Conservation (phyloP, 2,329 filamentous ascomycete genomes). For the Colletotrichum coccodes region DNA sequence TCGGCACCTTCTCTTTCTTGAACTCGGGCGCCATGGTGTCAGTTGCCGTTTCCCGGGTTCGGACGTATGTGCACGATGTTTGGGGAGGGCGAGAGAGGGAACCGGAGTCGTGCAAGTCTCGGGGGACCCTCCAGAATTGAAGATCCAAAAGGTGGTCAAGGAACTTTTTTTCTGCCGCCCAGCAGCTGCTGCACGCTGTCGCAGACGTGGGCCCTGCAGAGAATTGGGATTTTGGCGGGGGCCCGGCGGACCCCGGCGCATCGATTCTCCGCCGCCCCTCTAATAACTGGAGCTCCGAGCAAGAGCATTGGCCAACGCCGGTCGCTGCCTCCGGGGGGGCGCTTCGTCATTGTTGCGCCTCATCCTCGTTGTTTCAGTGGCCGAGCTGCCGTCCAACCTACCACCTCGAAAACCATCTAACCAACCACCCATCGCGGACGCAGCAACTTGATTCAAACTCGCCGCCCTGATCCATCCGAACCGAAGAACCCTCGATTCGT, state of each 20-base stretch:
- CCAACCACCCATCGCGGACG: slow-evolving; percentile 28
- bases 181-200: slow-evolving; percentile 19
- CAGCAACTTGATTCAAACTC: slow-evolving; percentile 23
- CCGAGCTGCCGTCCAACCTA: slow-evolving; percentile 28
- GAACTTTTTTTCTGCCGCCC: slow-evolving; percentile 33
- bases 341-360: slow-evolving; percentile 43
- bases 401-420: slow-evolving; percentile 19
- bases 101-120: slow-evolving; percentile 1
- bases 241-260: slow-evolving; percentile 19
- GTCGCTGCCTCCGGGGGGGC: slow-evolving; percentile 9
- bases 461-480: slow-evolving; percentile 11
- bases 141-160: slow-evolving; percentile 24
- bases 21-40: slow-evolving; percentile 18
- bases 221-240: slow-evolving; percentile 35
- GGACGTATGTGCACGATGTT: background rate
- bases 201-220: slow-evolving; percentile 1
- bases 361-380: slow-evolving; percentile 32
- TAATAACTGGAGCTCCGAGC: slow-evolving; percentile 14
- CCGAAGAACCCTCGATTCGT: background rate
- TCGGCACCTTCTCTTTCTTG: slow-evolving; percentile 35
- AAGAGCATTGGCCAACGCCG: slow-evolving; percentile 31
- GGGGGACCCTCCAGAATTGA: slow-evolving; percentile 7
- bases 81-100: background rate
- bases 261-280: slow-evolving; percentile 22
- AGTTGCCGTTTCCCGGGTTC: background rate